Conservation (phyloP, 2,329 filamentous ascomycete genomes). For the Eutypella sp. region DNA sequence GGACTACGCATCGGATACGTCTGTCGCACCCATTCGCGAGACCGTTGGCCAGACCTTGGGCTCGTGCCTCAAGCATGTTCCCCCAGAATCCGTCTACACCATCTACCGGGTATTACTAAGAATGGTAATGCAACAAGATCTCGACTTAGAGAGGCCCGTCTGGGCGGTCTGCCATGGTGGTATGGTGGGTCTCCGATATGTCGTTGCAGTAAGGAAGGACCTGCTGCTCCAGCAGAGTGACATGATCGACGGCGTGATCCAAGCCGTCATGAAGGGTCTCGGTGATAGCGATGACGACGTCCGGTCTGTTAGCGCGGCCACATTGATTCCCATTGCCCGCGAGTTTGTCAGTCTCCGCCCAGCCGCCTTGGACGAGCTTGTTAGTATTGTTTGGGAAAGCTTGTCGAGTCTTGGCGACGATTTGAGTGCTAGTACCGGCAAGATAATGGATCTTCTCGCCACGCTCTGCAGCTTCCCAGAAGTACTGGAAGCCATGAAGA, state of each 20-base stretch:
- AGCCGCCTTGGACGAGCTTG: slow-evolving; percentile 70
- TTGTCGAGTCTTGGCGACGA: slow-evolving; percentile 95
- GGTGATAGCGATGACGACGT: slow-evolving; percentile 92
- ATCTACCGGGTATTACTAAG: slow-evolving; percentile 81
- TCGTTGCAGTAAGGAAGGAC: slow-evolving; percentile 92
- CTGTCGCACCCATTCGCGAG: slow-evolving; percentile 92
- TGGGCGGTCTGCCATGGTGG: slow-evolving; percentile 98
- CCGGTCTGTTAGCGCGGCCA: slow-evolving; percentile 94
- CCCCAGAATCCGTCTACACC: slow-evolving; percentile 70
- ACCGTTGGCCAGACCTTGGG: slow-evolving; percentile 92
- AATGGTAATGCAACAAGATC: slow-evolving; percentile 86
- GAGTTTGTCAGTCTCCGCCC: slow-evolving; percentile 88
- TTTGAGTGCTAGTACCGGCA: slow-evolving; percentile 92
- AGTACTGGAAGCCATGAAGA: slow-evolving; percentile 90
- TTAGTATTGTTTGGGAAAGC: slow-evolving; percentile 96
- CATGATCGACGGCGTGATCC: slow-evolving; percentile 88
- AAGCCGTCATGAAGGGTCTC: slow-evolving; percentile 90
- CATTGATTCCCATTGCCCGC: slow-evolving; percentile 89
- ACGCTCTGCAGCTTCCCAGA: slow-evolving; percentile 93
- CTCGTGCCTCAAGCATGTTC: slow-evolving; percentile 79
- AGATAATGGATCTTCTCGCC: slow-evolving; percentile 95
- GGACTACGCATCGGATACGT: slow-evolving; percentile 96
- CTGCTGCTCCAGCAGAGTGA: slow-evolving; percentile 75
- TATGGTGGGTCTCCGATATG: slow-evolving; percentile 93
- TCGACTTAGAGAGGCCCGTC: slow-evolving; percentile 65